Evolutionary conservation across 805 yeast genomes (phyloP), one percentile per base, ranked within the genome.

Genomic region (Wickerhamomyces mucosus): DNA sequence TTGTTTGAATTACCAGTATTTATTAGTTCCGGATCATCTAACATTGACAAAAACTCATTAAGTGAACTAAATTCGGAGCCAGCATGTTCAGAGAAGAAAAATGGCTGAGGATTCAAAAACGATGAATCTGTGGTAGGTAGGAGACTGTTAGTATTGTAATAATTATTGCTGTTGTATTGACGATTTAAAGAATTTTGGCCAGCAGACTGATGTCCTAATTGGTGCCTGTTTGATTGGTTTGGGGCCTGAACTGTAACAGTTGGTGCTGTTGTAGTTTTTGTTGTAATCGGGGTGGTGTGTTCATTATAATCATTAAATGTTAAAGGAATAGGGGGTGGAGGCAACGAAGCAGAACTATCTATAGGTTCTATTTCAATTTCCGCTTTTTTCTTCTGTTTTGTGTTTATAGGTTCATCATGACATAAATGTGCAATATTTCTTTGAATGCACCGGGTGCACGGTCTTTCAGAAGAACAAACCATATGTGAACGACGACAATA

Each of bases 401-500:
- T 45, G 7, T 42, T 41, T 4, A 46, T 49, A 1, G 54, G 54
- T 26, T 50, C 51, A 31, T 50, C 54, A 27, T 46, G 53, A 48
- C 97, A 88, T 19, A 88, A 56, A 55, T 86, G 95, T 4, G 92
- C 88, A 28, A 88, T 89, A 24, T 82, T 82, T 43, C 96, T 63
- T 54, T 81, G 83, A 8, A 88, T 65, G 56, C 97, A 88, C 26
- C 96, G 64, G 31, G 75, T 70, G 48, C 95, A 83, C 6, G 92
- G 78, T 40, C 59, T 67, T 75, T 46, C 84, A 26, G 76, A 79
- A 53, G 86, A 95, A 58, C 97, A 88, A 19, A 85, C 81, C 88
- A 88, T 83, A 53, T 88, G 97, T 0, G 95, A 83, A 33, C 97
- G 63, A 24, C 96, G 71, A 52, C 96, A 88, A 50, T 82, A 88